Evolutionary conservation across 1,284 basidiomycete species (phyloP).

Genomic region (Cryptococcus amylolentus): DNA sequence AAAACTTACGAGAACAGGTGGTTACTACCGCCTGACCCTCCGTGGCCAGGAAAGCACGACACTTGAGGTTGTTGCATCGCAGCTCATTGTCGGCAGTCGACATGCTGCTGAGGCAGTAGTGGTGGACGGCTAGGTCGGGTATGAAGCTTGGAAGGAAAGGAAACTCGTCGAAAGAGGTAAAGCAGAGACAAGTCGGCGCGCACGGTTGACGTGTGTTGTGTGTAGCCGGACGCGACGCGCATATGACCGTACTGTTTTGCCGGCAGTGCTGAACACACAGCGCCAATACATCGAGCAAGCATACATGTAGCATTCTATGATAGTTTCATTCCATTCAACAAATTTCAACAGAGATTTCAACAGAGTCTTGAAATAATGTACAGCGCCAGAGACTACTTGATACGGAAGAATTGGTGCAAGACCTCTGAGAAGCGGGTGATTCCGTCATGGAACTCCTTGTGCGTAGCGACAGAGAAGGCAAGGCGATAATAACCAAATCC

Average conservation of each 20-base stretch:
- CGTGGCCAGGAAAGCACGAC: conserved; percentile 14
- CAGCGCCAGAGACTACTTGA: conserved; percentile 8
- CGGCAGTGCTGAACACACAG: neutral
- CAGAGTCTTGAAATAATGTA: no score
- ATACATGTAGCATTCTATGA: neutral
- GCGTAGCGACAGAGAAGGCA: conserved; percentile 44
- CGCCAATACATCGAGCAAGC: neutral
- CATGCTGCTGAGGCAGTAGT: neutral
- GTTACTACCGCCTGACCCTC: conserved; percentile 32
- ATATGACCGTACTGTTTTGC: neutral
- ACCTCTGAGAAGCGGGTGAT: conserved; percentile 42
- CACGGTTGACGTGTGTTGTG: no score
- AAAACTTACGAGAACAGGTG: conserved; percentile 28
- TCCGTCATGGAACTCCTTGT: conserved; percentile 39
- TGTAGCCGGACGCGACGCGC: neutral
- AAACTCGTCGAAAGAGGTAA: neutral
- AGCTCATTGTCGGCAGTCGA: conserved; percentile 1
- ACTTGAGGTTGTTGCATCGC: conserved; percentile 30
- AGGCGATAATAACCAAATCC: conserved; percentile 48
- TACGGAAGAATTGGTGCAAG: conserved; percentile 38
- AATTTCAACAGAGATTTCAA: neutral
- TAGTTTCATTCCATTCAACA: neutral
- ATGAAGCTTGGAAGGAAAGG: neutral
- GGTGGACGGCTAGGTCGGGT: neutral
- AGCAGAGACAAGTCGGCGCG: neutral